These are phyloP conservation scores for Fusarium sacchari DNA, from an alignment of 2,329 filamentous ascomycete species.

Conservation along the genomic window DNA sequence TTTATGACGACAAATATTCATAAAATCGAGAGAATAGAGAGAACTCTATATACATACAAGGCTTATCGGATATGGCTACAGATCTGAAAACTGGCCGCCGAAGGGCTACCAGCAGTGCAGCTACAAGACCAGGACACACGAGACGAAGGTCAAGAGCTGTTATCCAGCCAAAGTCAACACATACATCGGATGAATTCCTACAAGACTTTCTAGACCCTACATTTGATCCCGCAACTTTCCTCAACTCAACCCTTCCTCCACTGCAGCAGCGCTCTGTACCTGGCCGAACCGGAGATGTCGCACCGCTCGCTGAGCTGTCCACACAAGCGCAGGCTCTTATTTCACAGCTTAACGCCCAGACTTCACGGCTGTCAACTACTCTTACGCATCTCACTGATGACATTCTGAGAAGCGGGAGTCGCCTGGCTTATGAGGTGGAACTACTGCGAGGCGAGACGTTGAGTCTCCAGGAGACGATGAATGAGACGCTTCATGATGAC, in stretches of 20 bases:
- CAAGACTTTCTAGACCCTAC: constrained; percentile 77
- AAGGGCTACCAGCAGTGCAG: constrained; percentile 59
- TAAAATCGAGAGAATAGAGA: background rate
- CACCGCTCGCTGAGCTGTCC: constrained; percentile 79
- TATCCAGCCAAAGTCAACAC: constrained; percentile 63
- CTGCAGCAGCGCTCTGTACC: constrained; percentile 60
- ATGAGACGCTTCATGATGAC: constrained; percentile 76
- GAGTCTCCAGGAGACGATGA: constrained; percentile 80
- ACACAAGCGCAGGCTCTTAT: constrained; percentile 85
- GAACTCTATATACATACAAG: background rate
- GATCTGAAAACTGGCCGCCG: constrained; percentile 51
- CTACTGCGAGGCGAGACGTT: constrained; percentile 88
- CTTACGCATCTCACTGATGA: constrained; percentile 94
- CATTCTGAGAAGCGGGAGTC: constrained; percentile 86
- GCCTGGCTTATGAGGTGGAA: constrained; percentile 94
- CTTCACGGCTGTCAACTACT: constrained; percentile 80
- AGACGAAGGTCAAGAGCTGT: constrained; percentile 51
- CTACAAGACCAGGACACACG: constrained; percentile 55
- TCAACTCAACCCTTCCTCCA: constrained; percentile 81
- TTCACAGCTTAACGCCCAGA: constrained; percentile 88
- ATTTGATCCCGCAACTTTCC: constrained; percentile 86
- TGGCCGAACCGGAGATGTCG: constrained; percentile 48
- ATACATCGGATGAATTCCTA: constrained; percentile 77
- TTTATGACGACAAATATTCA: background rate
- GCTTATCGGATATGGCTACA: constrained; percentile 41